These are phyloP conservation scores for Entamoeba histolytica DNA, from an alignment of 208 protist species.

Conservation along the genomic window DNA sequence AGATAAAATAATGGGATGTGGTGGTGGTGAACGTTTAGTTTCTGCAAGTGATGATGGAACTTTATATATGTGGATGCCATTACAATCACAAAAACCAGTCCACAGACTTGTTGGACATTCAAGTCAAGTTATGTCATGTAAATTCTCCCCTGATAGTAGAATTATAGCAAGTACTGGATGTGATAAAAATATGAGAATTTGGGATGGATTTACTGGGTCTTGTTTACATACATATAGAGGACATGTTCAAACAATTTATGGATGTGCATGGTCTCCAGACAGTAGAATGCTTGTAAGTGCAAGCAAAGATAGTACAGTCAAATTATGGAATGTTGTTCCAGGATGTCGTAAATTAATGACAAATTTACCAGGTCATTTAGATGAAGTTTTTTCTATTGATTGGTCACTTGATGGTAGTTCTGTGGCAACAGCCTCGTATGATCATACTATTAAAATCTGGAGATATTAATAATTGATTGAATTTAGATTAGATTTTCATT, in stretches of 20 bases:
- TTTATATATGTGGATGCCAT: conserved; percentile 77
- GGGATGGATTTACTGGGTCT: conserved; percentile 28
- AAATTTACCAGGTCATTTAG: conserved; percentile 81
- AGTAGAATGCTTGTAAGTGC: conserved; percentile 66
- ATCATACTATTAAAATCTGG: conserved; percentile 52
- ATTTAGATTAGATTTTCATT: not conserved
- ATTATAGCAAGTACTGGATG: conserved; percentile 79
- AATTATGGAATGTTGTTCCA: conserved; percentile 61
- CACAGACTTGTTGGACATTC: conserved; percentile 46
- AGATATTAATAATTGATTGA: not conserved
- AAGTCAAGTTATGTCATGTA: conserved; percentile 60
- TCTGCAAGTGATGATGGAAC: conserved; percentile 85
- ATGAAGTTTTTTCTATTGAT: conserved; percentile 78
- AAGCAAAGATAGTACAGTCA: conserved; percentile 80
- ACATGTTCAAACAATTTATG: conserved; percentile 59
- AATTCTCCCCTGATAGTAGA: conserved; percentile 80
- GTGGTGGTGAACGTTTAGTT: conserved; percentile 57
- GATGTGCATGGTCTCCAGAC: conserved; percentile 76
- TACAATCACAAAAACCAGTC: conserved; percentile 50
- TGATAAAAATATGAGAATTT: conserved; percentile 86
- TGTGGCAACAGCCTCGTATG: conserved; percentile 75
- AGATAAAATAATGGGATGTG: not conserved
- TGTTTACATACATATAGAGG: conserved; percentile 27
- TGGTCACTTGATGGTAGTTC: conserved; percentile 81
- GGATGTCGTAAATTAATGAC: conserved; percentile 52